These are phyloP conservation scores for Centella asiatica DNA, from an alignment of 129 eudicot genomes.

Conservation along the genomic window DNA sequence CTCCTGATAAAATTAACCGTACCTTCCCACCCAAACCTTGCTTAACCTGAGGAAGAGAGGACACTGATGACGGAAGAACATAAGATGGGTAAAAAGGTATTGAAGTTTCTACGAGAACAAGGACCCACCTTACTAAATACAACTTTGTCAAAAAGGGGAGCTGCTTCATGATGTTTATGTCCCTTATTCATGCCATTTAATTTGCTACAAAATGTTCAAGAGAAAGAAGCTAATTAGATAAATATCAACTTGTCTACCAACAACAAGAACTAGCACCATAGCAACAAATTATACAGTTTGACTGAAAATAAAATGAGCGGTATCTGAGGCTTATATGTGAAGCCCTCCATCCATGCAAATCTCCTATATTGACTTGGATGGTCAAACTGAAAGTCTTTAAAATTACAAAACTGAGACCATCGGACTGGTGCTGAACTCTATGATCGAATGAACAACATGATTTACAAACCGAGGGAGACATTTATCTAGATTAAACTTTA, in stretches of 20 bases:
- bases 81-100: conserved; percentile 2
- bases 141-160: conserved; percentile 66
- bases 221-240: conserved; percentile 3
- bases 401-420: too few species aligned
- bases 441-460: too few species aligned
- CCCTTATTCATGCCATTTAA: conserved; percentile 65
- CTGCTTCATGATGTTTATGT: conserved; percentile 71
- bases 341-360: too few species aligned
- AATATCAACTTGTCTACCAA: neutral
- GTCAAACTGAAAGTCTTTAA: too few species aligned
- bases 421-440: too few species aligned
- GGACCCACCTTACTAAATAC: conserved; percentile 73
- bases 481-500: neutral
- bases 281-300: neutral
- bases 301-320: neutral
- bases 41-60: conserved; percentile 47
- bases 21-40: conserved; percentile 48
- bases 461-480: too few species aligned
- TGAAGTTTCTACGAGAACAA: neutral
- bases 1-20: conserved; percentile 47
- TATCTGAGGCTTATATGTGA: neutral
- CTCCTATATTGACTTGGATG: too few species aligned
- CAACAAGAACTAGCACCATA: neutral
- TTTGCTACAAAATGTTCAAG: conserved; percentile 51
- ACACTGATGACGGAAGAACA: neutral